phyloP scores from a whole-genome alignment of 2,329 filamentous ascomycete species.

The Diaporthe caulivora region DNA sequence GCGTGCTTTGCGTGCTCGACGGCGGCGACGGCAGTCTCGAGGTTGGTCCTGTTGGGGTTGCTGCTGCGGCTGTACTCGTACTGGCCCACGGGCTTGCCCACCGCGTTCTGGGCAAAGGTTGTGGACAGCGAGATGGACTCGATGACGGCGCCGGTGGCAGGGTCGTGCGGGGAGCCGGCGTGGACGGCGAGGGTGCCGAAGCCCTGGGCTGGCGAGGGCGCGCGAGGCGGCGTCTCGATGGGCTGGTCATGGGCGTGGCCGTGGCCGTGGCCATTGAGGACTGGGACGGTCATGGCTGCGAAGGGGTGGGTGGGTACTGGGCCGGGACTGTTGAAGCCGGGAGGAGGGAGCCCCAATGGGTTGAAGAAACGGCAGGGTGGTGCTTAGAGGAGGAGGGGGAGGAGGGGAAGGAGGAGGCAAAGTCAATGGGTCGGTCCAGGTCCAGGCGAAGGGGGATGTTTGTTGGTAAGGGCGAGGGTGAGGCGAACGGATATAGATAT shows the following conservation, averaged over 20 bases:
- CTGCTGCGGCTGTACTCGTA: slow-evolving; percentile 96
- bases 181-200: slow-evolving; percentile 97
- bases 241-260: slow-evolving; percentile 46
- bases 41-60: slow-evolving; percentile 96
- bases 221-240: slow-evolving; percentile 77
- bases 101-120: slow-evolving; percentile 91
- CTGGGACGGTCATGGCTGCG: slow-evolving; percentile 32
- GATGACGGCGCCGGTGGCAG: slow-evolving; percentile 93
- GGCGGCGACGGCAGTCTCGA: slow-evolving; percentile 90
- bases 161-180: slow-evolving; percentile 91
- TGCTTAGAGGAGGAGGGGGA: background rate
- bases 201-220: slow-evolving; percentile 78
- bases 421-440: background rate
- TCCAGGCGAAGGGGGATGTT: background rate
- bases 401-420: background rate
- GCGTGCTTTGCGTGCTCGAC: slow-evolving; percentile 94
- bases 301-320: background rate
- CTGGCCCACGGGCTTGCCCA: slow-evolving; percentile 86
- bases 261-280: slow-evolving; percentile 32
- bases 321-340: background rate
- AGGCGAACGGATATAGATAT: background rate
- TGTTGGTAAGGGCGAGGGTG: background rate
- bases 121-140: slow-evolving; percentile 96
- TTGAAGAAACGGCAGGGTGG: background rate
- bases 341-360: background rate